These are phyloP conservation scores for Phoma sp. DNA, from an alignment of 2,329 filamentous ascomycete genomes.

Conservation along the genomic window DNA sequence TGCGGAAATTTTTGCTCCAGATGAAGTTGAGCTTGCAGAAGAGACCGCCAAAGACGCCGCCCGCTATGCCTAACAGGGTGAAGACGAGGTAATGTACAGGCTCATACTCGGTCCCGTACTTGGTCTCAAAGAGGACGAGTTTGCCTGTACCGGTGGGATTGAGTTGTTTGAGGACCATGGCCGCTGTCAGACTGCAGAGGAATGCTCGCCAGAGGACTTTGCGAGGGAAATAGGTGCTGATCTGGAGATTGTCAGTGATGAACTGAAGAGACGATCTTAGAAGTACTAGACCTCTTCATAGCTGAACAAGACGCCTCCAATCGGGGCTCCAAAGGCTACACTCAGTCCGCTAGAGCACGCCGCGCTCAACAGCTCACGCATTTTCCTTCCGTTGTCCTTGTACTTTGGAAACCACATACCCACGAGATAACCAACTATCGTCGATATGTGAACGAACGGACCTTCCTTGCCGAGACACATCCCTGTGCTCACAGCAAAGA, in stretches of 20 bases:
- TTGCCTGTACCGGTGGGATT: slow-evolving; percentile 68
- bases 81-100: slow-evolving; percentile 65
- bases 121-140: slow-evolving; percentile 67
- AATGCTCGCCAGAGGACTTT: slow-evolving; percentile 68
- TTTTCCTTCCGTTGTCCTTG: slow-evolving; percentile 63
- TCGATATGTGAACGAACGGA: slow-evolving; percentile 65
- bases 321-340: slow-evolving; percentile 69
- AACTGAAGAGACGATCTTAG: not conserved
- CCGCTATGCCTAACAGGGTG: slow-evolving; percentile 62
- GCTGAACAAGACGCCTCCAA: slow-evolving; percentile 67
- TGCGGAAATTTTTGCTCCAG: slow-evolving; percentile 64
- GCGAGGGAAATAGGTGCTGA: slow-evolving; percentile 66
- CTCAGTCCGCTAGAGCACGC: slow-evolving; percentile 65
- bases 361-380: slow-evolving; percentile 65
- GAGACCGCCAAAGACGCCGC: slow-evolving; percentile 66
- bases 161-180: slow-evolving; percentile 63
- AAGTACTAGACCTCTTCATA: slow-evolving; percentile 55
- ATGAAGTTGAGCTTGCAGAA: slow-evolving; percentile 66
- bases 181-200: slow-evolving; percentile 64
- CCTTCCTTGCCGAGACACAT: slow-evolving; percentile 70
- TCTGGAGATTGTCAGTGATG: slow-evolving; percentile 28
- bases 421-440: slow-evolving; percentile 64
- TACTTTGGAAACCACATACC: slow-evolving; percentile 64
- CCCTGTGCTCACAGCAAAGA: slow-evolving; percentile 66
- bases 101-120: slow-evolving; percentile 65